Base-by-base conservation (phyloP, 192 early-diverging fungal genomes). In the Fimicolochytrium jonesii region DNA sequence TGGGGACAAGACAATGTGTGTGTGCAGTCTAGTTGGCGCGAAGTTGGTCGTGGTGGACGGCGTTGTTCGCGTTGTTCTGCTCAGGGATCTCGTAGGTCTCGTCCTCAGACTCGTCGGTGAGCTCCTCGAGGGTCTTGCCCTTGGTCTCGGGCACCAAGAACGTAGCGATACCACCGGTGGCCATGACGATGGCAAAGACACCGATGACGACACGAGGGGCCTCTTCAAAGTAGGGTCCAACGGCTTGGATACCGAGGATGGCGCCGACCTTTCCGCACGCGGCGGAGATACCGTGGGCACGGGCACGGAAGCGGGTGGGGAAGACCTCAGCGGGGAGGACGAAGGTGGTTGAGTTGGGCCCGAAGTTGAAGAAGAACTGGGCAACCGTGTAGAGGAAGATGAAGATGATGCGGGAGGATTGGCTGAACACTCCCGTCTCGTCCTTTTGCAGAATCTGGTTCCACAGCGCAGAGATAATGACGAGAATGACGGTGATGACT, bases 341-440 rank as follows among this genome's bases (percentile, higher is more conserved):
- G 51, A 92, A 90, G 25, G 88, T 90, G 37, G 94, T 98, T 18
- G 78, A 64, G 74, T 98, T 98, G 51, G 95, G 95, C 6, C 95
- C 95, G 81, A 92, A 95, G 82, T 97, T 92, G 81, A 89, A 89
- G 82, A 94, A 76, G 67, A 80, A 73, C 56, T 77, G 70, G 36
- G 75, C 75, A 41, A 71, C 47, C 9, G 73, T 68, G 69, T 66
- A 81, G 41, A 81, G 34, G 45, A 64, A 59, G 48, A 82, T 36
- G 68, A 84, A 84, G 59, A 48, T 45, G 41, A 51, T 61, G 32
- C 56, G 58, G n/a, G 45, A 44, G 31, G 48, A 34, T 5, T 33
- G 36, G 35, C 58, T 50, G 47, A 26, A 47, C 22, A 23, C 20
- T 50, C 59, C 59, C 32, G 13, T 29, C 13, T 11, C 15, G 32